Conservation (phyloP, 345 rosid species). For the Psidium friedrichsthalianum region DNA sequence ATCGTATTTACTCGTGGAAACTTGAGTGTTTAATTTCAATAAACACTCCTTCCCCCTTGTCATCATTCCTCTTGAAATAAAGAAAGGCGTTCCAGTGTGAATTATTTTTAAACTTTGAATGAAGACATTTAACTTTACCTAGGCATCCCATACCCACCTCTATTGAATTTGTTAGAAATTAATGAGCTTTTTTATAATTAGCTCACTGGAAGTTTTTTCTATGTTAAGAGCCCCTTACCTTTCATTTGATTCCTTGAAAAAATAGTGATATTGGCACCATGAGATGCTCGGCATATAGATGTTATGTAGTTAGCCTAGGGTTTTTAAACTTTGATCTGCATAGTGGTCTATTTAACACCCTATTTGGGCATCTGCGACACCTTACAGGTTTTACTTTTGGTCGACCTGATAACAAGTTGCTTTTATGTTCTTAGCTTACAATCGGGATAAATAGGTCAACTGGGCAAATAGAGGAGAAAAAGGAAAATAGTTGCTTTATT, state of each 20-base stretch:
- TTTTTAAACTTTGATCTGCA: neutral
- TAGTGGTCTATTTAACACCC: neutral
- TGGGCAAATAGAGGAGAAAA: neutral
- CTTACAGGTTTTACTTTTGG: neutral
- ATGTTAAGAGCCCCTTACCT: neutral
- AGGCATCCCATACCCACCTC: neutral
- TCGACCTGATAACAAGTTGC: neutral
- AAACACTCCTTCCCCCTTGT: neutral
- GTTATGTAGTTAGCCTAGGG: neutral
- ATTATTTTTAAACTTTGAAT: neutral
- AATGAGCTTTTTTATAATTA: neutral
- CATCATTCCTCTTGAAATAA: neutral
- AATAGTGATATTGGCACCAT: neutral
- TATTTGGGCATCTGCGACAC: neutral
- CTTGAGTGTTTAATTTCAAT: neutral
- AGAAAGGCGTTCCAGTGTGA: neutral
- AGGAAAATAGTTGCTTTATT: neutral
- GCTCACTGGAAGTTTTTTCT: neutral
- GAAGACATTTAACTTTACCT: neutral
- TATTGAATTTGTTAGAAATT: neutral
- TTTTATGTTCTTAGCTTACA: neutral
- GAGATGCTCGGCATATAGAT: neutral
- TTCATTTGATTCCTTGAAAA: neutral
- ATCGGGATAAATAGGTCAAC: neutral
- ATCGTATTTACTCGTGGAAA: neutral